Percentiles rank a stretch among this genome's conserved stretches.
These are phyloP conservation scores for Balakata baccata DNA, from an alignment of 345 rosid genomes.

Conservation along the genomic window DNA sequence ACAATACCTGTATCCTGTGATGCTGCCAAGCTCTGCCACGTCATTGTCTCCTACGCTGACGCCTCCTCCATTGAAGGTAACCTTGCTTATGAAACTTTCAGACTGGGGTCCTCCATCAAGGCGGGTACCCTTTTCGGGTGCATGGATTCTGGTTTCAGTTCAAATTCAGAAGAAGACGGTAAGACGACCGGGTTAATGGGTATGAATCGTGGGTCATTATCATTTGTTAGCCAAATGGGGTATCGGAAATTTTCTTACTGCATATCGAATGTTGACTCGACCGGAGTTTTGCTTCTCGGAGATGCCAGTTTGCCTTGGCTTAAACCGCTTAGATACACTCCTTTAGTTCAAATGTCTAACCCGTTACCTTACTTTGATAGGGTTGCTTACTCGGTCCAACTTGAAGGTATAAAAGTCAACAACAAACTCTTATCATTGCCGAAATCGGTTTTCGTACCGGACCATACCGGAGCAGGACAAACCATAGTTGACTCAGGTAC, in stretches of 20 bases:
- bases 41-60: conserved; percentile 52
- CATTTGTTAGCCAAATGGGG: conserved; percentile 65
- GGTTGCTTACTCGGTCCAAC: conserved; percentile 65
- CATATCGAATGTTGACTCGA: conserved; percentile 64
- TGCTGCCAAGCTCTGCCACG: conserved; percentile 46
- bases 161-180: conserved; percentile 54
- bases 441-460: conserved; percentile 51
- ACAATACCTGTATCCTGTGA: conserved; percentile 50
- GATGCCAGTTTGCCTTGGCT: conserved; percentile 50
- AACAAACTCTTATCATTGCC: conserved; percentile 41
- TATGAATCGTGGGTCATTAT: conserved; percentile 74
- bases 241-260: conserved; percentile 71
- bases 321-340: conserved; percentile 52
- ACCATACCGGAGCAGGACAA: conserved; percentile 86
- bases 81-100: conserved; percentile 51
- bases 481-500: conserved; percentile 84
- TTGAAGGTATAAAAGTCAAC: conserved; percentile 62
- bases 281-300: conserved; percentile 65
- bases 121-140: conserved; percentile 61
- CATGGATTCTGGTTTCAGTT: conserved; percentile 65
- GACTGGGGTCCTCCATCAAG: conserved; percentile 40
- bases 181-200: conserved; percentile 75
- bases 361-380: conserved; percentile 70
- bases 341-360: conserved; percentile 43
- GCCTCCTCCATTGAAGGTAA: conserved; percentile 56